phyloP scores from a whole-genome alignment of 1,284 basidiomycete species.

The Microbotryomycetes sp. region DNA sequence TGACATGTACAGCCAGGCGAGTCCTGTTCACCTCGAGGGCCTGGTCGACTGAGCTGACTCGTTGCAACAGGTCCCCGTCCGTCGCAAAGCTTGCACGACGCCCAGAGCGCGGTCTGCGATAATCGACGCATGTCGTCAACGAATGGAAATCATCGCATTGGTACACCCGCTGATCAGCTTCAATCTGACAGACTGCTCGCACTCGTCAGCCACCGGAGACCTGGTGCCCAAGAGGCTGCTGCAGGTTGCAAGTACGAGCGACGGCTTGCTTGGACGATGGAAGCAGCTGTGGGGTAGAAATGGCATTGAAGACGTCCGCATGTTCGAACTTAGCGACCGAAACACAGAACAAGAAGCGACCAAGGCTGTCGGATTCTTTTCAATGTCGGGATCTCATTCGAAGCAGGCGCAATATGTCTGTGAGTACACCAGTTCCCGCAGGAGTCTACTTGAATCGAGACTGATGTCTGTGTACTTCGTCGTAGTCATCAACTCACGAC shows the following conservation, averaged over 20 bases:
- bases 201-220: background rate
- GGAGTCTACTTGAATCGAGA: no score
- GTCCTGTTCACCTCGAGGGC: conserved; percentile 31
- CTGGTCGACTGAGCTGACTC: background rate
- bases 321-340: conserved; percentile 6
- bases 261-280: conserved; percentile 23
- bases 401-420: conserved; percentile 34
- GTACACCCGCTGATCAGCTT: conserved; percentile 65
- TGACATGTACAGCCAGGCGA: conserved; percentile 77
- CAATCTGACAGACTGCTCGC: conserved; percentile 54
- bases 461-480: no score
- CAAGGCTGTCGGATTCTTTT: conserved; percentile 29
- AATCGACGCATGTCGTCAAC: conserved; percentile 59
- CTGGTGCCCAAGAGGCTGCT: conserved; percentile 7
- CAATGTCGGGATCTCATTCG: conserved; percentile 22
- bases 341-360: no score
- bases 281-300: conserved; percentile 25
- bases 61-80: conserved; percentile 60
- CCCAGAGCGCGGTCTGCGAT: conserved; percentile 47
- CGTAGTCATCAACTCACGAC: conserved; percentile 74
- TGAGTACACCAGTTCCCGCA: conserved; percentile 3
- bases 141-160: conserved; percentile 64
- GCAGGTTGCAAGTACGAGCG: background rate
- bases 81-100: conserved; percentile 29
- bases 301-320: conserved; percentile 17